These are phyloP conservation scores for Paxillus involutus DNA, from an alignment of 768 basidiomycete species.

Conservation along the genomic window DNA sequence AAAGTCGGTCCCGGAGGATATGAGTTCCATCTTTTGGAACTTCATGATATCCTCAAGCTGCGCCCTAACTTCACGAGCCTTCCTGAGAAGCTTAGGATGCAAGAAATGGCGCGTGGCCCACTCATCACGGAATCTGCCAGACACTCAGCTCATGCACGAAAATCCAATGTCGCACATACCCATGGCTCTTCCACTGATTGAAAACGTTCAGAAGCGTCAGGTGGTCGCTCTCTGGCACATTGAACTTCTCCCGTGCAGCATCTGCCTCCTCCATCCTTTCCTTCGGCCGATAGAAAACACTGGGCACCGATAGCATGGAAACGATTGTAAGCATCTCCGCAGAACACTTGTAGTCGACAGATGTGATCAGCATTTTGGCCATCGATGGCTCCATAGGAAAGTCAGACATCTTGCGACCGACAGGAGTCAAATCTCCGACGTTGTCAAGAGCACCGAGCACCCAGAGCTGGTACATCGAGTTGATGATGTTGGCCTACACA, in stretches of 20 bases:
- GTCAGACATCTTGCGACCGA: constrained; percentile 96
- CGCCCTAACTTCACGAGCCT: constrained; percentile 90
- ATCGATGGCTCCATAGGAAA: constrained; percentile 99
- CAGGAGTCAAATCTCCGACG: constrained; percentile 90
- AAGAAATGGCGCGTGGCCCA: constrained; percentile 96
- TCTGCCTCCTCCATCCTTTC: constrained; percentile 98
- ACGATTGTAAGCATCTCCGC: constrained; percentile 98
- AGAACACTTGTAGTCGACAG: constrained; percentile 91
- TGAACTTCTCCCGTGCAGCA: constrained; percentile 97
- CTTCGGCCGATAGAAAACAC: constrained; percentile 96
- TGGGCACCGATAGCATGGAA: constrained; percentile 97
- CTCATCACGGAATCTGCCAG: constrained; percentile 78
- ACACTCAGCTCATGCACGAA: constrained; percentile 4
- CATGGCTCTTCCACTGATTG: constrained; percentile 96
- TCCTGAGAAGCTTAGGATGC: constrained; percentile 93
- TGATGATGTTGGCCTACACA: constrained; percentile 86
- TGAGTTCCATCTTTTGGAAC: constrained; percentile 93
- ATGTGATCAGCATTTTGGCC: constrained; percentile 94
- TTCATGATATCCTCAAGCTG: constrained; percentile 99
- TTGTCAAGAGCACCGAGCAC: constrained; percentile 97
- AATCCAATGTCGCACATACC: constrained; percentile 47
- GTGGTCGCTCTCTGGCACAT: constrained; percentile 98
- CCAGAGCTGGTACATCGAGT: constrained; percentile 99
- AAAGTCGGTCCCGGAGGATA: constrained; percentile 93
- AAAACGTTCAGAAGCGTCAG: constrained; percentile 94